Evolutionary conservation across 257 asterid species (phyloP).

Genomic region (Craterostigma plantagineum): DNA sequence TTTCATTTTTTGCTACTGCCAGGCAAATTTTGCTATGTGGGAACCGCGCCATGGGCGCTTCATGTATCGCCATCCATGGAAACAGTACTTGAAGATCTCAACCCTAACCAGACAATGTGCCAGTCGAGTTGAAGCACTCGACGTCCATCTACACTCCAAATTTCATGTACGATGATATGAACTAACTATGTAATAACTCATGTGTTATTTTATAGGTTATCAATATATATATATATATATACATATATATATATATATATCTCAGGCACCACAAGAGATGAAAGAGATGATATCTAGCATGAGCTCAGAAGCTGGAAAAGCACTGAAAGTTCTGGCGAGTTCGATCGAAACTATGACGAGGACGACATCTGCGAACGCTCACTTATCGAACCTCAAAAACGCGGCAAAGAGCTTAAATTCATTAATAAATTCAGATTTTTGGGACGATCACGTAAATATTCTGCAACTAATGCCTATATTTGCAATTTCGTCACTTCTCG

Average conservation of each 20-base stretch:
- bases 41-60: conserved; percentile 61
- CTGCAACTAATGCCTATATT: conserved; percentile 28
- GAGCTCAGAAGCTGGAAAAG: conserved; percentile 49
- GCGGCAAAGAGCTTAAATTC: conserved; percentile 26
- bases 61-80: conserved; percentile 52
- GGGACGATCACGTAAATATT: conserved; percentile 17
- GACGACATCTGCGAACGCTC: conserved; percentile 20
- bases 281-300: conserved; percentile 16
- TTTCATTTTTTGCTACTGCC: background rate
- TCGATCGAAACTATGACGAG: conserved; percentile 29
- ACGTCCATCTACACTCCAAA: conserved; percentile 26
- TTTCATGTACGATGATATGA: conserved; percentile 16
- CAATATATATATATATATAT: background rate
- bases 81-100: conserved; percentile 42
- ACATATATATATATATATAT: background rate
- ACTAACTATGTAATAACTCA: background rate
- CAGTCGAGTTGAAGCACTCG: conserved; percentile 35
- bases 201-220: no score
- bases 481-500: conserved; percentile 37
- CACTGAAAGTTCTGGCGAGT: conserved; percentile 37
- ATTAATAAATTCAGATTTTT: conserved; percentile 24
- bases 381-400: conserved; percentile 18
- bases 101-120: conserved; percentile 51
- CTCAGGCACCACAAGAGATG: conserved; percentile 34
- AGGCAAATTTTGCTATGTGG: conserved; percentile 64